phyloP scores from a whole-genome alignment of 805 yeast species.

The Teunomyces kruisii region DNA sequence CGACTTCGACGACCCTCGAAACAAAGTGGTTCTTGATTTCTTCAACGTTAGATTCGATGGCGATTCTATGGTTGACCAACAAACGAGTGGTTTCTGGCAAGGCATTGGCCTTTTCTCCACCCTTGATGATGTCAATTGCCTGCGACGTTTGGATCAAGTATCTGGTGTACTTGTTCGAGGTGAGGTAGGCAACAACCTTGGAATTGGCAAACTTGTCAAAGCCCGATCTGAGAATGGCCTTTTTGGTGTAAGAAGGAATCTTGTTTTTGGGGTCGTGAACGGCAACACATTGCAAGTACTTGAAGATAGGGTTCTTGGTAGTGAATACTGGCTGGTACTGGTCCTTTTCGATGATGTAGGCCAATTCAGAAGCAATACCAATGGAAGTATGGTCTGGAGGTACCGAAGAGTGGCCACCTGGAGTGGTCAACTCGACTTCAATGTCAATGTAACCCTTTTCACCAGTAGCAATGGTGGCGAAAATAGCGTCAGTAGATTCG shows the following conservation, averaged over 20 bases:
- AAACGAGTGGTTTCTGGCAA: constrained; percentile 34
- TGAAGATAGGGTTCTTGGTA: constrained; percentile 58
- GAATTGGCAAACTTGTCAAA: constrained; percentile 34
- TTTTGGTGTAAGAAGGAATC: constrained; percentile 20
- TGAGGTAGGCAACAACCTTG: constrained; percentile 18
- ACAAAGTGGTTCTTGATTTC: constrained; percentile 22
- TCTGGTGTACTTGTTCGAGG: constrained; percentile 19
- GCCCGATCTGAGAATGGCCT: constrained; percentile 36
- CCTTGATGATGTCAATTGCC: constrained; percentile 31
- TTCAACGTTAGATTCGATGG: constrained; percentile 26
- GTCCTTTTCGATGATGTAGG: constrained; percentile 54
- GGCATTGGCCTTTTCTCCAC: constrained; percentile 42
- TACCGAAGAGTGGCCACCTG: constrained; percentile 80
- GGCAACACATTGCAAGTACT: constrained; percentile 62
- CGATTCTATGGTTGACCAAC: constrained; percentile 35
- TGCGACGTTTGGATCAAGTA: constrained; percentile 35
- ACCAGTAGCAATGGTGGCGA: constrained; percentile 50
- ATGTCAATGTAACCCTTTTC: constrained; percentile 52
- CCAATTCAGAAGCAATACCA: constrained; percentile 66
- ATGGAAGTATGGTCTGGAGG: constrained; percentile 83
- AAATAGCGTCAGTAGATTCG: constrained; percentile 47
- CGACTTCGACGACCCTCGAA: constrained; percentile 22
- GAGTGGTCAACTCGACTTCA: constrained; percentile 49
- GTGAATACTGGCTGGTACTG: constrained; percentile 51
- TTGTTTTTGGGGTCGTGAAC: constrained; percentile 36